Percentiles rank a stretch among this genome's conserved stretches.
Conservation (phyloP, 108 stramenopile species). For the Cyclotella distinguenda region DNA sequence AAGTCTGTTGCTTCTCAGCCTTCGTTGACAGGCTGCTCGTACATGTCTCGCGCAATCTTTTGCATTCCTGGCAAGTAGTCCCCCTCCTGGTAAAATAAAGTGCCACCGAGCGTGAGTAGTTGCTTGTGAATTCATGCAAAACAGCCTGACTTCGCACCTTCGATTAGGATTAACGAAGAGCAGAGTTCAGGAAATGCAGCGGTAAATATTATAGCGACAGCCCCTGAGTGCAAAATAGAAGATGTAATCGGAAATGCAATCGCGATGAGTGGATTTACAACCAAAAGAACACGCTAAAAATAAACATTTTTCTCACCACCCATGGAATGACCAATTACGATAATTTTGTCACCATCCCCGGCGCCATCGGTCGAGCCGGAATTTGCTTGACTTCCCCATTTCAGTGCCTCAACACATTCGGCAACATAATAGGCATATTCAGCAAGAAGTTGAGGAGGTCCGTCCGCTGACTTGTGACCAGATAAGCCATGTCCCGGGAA, state of each 20-base stretch:
- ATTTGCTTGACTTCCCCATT: constrained; percentile 39
- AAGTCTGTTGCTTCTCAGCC: constrained; percentile 40
- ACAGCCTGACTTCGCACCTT: too few species aligned
- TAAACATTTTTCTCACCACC: constrained; percentile 14
- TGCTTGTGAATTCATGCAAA: too few species aligned
- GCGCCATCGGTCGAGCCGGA: neutral
- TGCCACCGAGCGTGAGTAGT: too few species aligned
- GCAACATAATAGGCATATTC: constrained; percentile 62
- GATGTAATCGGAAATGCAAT: neutral
- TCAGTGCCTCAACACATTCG: constrained; percentile 41
- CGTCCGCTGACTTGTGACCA: constrained; percentile 48
- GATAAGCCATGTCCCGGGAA: constrained; percentile 67
- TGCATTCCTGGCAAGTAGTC: constrained; percentile 52
- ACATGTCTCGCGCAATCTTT: constrained; percentile 53
- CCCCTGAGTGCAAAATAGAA: constrained; percentile 12
- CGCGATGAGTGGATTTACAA: neutral
- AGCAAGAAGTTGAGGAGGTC: constrained; percentile 52
- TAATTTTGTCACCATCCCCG: constrained; percentile 32
- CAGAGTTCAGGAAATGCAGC: constrained; percentile 69
- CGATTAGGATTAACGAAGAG: constrained; percentile 58
- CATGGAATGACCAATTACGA: constrained; percentile 71
- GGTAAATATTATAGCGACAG: constrained; percentile 49
- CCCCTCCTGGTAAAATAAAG: too few species aligned
- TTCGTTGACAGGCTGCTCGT: constrained; percentile 32
- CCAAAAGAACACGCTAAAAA: neutral